Evolutionary conservation across 2,329 filamentous ascomycete species (phyloP).

Genomic region (Salinomyces thailandicus): DNA sequence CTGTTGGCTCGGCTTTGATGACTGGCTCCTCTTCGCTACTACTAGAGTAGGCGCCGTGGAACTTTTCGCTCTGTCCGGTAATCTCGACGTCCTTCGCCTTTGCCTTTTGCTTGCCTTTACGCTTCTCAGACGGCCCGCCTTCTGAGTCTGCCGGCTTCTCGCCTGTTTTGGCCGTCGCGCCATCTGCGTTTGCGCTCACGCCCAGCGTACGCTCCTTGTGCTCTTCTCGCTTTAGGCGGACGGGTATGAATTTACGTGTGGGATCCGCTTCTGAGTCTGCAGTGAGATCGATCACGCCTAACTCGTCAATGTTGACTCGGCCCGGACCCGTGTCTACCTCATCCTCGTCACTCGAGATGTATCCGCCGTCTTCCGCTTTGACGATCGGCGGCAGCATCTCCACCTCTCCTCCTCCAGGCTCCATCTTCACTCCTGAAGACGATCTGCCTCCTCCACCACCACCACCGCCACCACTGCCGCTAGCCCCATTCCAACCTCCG

Average conservation of each 20-base stretch:
- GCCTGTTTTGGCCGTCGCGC: conserved; percentile 14
- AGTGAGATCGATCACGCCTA: conserved; percentile 46
- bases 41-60: conserved; percentile 37
- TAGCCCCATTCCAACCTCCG: conserved; percentile 9
- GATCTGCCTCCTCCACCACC: conserved; percentile 7
- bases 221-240: conserved; percentile 46
- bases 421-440: conserved; percentile 23
- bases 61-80: conserved; percentile 31
- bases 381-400: conserved; percentile 13
- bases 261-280: conserved; percentile 25
- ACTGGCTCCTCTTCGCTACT: conserved; percentile 29
- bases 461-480: conserved; percentile 4
- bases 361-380: conserved; percentile 28
- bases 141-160: conserved; percentile 8
- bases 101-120: conserved; percentile 33
- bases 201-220: conserved; percentile 45
- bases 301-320: conserved; percentile 47
- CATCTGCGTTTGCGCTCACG: conserved; percentile 32
- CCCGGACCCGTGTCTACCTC: conserved; percentile 39
- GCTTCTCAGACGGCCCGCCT: conserved; percentile 10
- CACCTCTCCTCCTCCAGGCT: conserved; percentile 12
- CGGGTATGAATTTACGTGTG: conserved; percentile 35
- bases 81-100: conserved; percentile 33
- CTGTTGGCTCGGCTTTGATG: conserved; percentile 46
- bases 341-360: conserved; percentile 41